Evolutionary conservation across 805 yeast species (phyloP).

Genomic region (Suhomyces kilbournensis): DNA sequence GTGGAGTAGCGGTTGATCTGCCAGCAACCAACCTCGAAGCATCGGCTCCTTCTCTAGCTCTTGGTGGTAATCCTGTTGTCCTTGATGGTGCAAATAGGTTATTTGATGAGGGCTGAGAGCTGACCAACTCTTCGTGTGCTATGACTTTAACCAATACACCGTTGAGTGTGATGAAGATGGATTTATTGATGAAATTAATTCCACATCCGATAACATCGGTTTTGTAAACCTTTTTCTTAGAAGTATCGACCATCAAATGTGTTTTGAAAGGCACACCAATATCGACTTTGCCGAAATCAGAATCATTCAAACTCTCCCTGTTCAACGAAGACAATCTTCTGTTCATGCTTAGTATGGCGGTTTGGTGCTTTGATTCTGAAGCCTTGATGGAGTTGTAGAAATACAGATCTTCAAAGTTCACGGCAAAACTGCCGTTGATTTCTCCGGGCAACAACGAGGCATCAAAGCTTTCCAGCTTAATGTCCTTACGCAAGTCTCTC

Average conservation of each 20-base stretch:
- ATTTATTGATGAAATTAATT: conserved; percentile 59
- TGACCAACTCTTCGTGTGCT: conserved; percentile 21
- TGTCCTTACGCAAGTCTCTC: neutral
- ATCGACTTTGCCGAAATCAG: conserved; percentile 32
- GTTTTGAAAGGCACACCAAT: conserved; percentile 37
- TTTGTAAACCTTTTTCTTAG: conserved; percentile 39
- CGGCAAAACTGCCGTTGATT: conserved; percentile 39
- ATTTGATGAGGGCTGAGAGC: conserved; percentile 14
- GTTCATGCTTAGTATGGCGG: conserved; percentile 33
- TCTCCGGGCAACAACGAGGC: conserved; percentile 31
- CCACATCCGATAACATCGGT: conserved; percentile 82
- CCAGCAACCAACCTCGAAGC: neutral
- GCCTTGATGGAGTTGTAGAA: conserved; percentile 38
- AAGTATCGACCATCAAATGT: conserved; percentile 19
- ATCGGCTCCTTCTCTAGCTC: neutral
- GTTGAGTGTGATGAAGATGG: conserved; percentile 77
- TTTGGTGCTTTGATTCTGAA: conserved; percentile 27
- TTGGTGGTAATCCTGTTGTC: neutral
- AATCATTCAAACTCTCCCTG: conserved; percentile 24
- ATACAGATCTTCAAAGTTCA: conserved; percentile 37
- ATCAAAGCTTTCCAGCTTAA: conserved; percentile 12
- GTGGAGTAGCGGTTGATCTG: neutral
- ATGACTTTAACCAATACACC: conserved; percentile 49
- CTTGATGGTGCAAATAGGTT: conserved; percentile 6
- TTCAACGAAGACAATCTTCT: conserved; percentile 33